These are phyloP conservation scores for Tillandsia fasciculata DNA, from an alignment of 176 grass and related monocot species.

Conservation along the genomic window DNA sequence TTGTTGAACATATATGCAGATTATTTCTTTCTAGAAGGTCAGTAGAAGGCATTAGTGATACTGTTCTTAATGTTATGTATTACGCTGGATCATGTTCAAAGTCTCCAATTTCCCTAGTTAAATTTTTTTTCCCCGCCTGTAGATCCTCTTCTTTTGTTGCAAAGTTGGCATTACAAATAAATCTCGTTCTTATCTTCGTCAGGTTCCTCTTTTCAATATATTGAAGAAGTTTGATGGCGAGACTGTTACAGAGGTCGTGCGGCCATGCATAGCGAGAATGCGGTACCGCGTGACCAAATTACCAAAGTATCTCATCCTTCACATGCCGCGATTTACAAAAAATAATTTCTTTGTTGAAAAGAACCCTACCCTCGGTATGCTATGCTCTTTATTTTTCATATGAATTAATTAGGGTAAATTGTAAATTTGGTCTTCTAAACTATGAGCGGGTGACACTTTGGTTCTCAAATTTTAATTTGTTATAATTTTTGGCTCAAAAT, in stretches of 20 bases:
- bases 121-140: constrained; percentile 1
- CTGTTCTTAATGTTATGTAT: no score
- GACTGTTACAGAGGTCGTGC: constrained; percentile 76
- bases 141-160: neutral
- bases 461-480: no score
- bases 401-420: neutral
- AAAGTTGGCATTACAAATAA: constrained; percentile 12
- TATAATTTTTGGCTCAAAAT: no score
- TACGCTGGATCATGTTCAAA: no score
- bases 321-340: constrained; percentile 90
- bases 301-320: constrained; percentile 84
- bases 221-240: constrained; percentile 96
- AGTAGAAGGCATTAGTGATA: no score
- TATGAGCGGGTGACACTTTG: neutral
- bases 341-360: constrained; percentile 96
- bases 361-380: constrained; percentile 80
- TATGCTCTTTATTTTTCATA: neutral
- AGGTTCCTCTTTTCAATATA: constrained; percentile 95
- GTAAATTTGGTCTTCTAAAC: constrained; percentile 9
- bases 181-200: constrained; percentile 2
- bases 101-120: neutral
- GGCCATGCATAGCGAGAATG: constrained; percentile 84
- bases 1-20: no score
- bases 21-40: no score
- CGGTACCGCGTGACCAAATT: constrained; percentile 76